Percentiles rank a stretch among this genome's conserved stretches.
Conservation (phyloP, 345 rosid genomes). For the Streptanthus diversifolius region DNA sequence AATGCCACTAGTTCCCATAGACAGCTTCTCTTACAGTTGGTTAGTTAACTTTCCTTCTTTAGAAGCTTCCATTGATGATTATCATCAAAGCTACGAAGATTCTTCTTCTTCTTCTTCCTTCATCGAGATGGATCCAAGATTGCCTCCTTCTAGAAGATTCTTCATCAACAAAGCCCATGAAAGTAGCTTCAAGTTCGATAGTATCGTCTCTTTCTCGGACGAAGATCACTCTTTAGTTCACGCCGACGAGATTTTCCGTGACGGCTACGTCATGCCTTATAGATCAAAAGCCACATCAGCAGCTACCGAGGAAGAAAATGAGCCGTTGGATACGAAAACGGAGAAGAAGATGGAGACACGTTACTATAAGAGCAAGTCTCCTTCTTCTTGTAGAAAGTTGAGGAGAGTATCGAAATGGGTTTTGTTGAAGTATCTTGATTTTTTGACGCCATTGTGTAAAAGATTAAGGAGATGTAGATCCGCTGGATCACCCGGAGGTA, state of each 20-base stretch:
- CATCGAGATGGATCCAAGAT: conserved; percentile 95
- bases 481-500: conserved; percentile 39
- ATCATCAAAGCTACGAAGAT: conserved; percentile 59
- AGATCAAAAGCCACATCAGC: conserved; percentile 35
- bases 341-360: conserved; percentile 9
- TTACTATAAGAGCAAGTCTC: conserved; percentile 27
- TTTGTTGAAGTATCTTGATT: conserved; percentile 63
- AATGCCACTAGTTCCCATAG: conserved; percentile 71
- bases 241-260: conserved; percentile 82
- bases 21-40: conserved; percentile 93
- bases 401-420: conserved; percentile 52
- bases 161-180: conserved; percentile 52
- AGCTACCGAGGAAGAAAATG: background rate
- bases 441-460: conserved; percentile 62
- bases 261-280: conserved; percentile 75
- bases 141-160: conserved; percentile 90
- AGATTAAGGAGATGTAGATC: conserved; percentile 49
- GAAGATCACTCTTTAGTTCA: conserved; percentile 50
- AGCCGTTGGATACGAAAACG: conserved; percentile 11
- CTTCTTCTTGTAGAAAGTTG: conserved; percentile 43
- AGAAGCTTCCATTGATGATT: conserved; percentile 48
- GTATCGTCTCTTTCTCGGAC: conserved; percentile 52
- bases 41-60: conserved; percentile 67
- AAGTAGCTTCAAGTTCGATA: conserved; percentile 63
- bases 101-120: conserved; percentile 71